These are phyloP conservation scores for Diplodia seriata DNA, from an alignment of 2,329 filamentous ascomycete genomes.

Conservation along the genomic window DNA sequence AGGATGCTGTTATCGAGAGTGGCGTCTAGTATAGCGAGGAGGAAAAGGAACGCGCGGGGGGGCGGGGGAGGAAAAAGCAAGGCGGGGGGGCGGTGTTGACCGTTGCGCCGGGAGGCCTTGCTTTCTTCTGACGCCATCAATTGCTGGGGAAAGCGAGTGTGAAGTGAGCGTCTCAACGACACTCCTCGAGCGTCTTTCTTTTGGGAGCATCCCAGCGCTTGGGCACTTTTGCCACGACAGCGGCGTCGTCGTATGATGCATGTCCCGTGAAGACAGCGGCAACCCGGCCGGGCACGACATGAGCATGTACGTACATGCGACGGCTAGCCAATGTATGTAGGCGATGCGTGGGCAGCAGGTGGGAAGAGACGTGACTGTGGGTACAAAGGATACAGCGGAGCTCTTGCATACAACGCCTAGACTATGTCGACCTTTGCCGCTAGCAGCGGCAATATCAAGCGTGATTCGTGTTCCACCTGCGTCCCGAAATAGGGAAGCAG, in stretches of 20 bases:
- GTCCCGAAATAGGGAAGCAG: background rate
- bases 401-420: too few relatives aligned
- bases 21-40: background rate
- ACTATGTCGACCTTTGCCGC: background rate
- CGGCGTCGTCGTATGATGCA: background rate
- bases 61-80: background rate
- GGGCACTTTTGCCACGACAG: background rate
- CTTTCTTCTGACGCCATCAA: constrained; percentile 1
- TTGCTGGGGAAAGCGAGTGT: constrained; percentile 13
- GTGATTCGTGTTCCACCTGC: background rate
- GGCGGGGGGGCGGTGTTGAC: background rate
- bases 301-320: background rate
- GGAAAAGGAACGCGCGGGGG: background rate
- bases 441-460: background rate
- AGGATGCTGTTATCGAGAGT: constrained; percentile 23
- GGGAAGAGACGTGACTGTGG: background rate
- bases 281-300: constrained; percentile 15
- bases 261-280: background rate
- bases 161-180: too few relatives aligned
- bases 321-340: background rate
- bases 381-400: background rate
- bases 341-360: background rate
- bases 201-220: background rate
- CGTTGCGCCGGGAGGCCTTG: background rate
- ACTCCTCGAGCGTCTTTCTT: background rate